Evolutionary conservation across 208 protist genomes (phyloP).

Genomic region (Lotmaria passim): DNA sequence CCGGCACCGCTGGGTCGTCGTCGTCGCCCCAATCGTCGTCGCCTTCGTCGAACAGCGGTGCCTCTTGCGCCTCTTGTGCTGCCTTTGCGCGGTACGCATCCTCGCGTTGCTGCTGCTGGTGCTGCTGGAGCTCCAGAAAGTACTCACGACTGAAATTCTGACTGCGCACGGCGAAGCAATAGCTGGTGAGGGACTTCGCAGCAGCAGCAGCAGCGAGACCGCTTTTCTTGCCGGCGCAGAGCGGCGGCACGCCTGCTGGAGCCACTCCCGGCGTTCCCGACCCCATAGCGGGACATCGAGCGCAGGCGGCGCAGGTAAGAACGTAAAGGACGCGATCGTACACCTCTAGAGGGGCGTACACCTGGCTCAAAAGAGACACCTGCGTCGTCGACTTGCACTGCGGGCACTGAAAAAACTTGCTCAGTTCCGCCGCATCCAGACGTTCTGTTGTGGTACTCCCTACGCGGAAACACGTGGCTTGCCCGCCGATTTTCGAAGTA

Average conservation of each 20-base stretch:
- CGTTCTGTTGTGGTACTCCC: slow-evolving; percentile 16
- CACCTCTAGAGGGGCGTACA: slow-evolving; percentile 78
- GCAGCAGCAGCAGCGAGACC: slow-evolving; percentile 18
- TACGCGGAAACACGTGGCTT: slow-evolving; percentile 59
- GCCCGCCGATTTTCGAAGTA: slow-evolving; percentile 78
- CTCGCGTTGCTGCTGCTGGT: slow-evolving; percentile 24
- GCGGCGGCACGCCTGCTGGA: background rate
- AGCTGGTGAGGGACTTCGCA: slow-evolving; percentile 39
- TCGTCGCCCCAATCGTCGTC: slow-evolving; percentile 58
- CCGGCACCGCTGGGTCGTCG: slow-evolving; percentile 10
- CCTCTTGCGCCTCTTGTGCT: slow-evolving; percentile 20
- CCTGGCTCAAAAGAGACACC: slow-evolving; percentile 72
- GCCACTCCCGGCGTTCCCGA: background rate
- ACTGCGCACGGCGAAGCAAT: slow-evolving; percentile 79
- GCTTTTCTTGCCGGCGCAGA: slow-evolving; percentile 29
- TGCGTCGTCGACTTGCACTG: slow-evolving; percentile 59
- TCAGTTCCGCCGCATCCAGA: slow-evolving; percentile 8
- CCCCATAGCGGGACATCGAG: slow-evolving; percentile 1
- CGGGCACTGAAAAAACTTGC: slow-evolving; percentile 72
- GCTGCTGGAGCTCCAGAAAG: slow-evolving; percentile 36
- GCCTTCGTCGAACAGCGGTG: slow-evolving; percentile 54
- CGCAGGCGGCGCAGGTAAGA: slow-evolving; percentile 67
- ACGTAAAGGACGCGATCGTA: slow-evolving; percentile 89
- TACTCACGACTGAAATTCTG: slow-evolving; percentile 84
- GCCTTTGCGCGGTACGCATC: slow-evolving; percentile 6